Base-by-base conservation (phyloP, 1,284 basidiomycete genomes). In the Naganishia sp. region DNA sequence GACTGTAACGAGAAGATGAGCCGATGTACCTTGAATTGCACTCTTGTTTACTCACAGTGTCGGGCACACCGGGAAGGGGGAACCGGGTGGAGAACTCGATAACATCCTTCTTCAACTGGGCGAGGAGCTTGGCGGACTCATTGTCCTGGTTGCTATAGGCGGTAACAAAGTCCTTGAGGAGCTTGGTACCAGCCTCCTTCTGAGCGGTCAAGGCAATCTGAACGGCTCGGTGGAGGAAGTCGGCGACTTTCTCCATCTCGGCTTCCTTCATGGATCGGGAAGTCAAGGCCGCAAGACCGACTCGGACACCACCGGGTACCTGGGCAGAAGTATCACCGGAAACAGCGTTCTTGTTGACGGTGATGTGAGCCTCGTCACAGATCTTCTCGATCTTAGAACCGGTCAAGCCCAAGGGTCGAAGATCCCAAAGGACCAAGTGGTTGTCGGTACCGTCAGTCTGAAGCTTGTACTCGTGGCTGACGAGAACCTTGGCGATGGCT, bases 341-440 rank as follows among this genome's bases (percentile, higher is more conserved):
- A 61, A 98, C 94, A 64, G 94, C 92, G 81, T 98, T 98, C 84
- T 97, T 94, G 84, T 94, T 94, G 81, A 81, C 75, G 41, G 90
- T 97, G 81, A 99, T 97, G 73, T 93, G 93, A 76, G 92, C 88
- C 64, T 96, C 84, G 80, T 99, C 96, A 79, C 94, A 96, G 74
- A 99, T 88, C 85, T 97, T 98, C 85, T 97, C 94, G 68, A 99
- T 88, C 84, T 99, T 99, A 84, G 88, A 92, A 67, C 96, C 96
- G 28, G 96, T 98, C 76, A 99, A 83, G 65, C 92, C 90, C 72
- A 97, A 85, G 31, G 96, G 96, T 62, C 96, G 88, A 70, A 99
- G 85, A 79, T 99, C 96, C 94, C 94, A 98, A 57, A 99, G 89
- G 67, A 98, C 88, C 70, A 99, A 87, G 82, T 99, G 96, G 85